Base-by-base conservation (phyloP, 2,329 filamentous ascomycete species). In the Stagonosporopsis chrysanthemi region DNA sequence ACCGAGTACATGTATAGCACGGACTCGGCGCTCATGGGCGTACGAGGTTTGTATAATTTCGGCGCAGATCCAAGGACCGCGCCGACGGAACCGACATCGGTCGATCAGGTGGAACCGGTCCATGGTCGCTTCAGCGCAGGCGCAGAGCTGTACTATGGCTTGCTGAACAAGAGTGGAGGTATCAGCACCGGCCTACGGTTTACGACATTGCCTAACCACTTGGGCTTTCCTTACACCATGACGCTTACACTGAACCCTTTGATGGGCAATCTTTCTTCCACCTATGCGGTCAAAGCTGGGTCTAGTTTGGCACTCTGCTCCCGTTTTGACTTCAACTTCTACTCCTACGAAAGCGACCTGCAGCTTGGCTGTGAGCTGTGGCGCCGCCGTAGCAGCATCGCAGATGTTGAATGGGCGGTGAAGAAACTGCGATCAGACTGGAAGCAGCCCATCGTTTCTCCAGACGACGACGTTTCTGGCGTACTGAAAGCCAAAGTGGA, bases 261-360 rank as follows among this genome's bases (percentile, higher is more conserved):
- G 45, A 97, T 97, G 86, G 95, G 95, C 17, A 96, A 91, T 71
- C 83, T 99, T 58, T 93, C 90, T 55, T 91, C 92, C 33, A 96
- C 88, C 15, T 99, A 99, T 75, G 91, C 95, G 0, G 91, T 98
- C 44, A 90, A 91, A 70, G 94, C 94, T 2, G 92, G 92, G 3
- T 86, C 86, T 31, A 87, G 92, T 68, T 86, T 96, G 65, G 90
- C 92, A 11, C 84, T 99, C 46, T 95, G 92, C 62, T 96, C 92
- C 22, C 88, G 90, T 46, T 94, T 98, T 79, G 92, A 96, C 72
- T 99, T 99, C 79, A 99, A 99, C 71, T 90, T 97, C 46, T 98
- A 97, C 78, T 97, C 92, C 74, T 99, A 97, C 80, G 95, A 99
- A 80, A 97, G 92, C 72, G 90, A 95, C 56, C 89, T 97, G 82